Evolutionary conservation across 2,329 filamentous ascomycete genomes (phyloP).

Genomic region (Teratosphaeria nubilosa): DNA sequence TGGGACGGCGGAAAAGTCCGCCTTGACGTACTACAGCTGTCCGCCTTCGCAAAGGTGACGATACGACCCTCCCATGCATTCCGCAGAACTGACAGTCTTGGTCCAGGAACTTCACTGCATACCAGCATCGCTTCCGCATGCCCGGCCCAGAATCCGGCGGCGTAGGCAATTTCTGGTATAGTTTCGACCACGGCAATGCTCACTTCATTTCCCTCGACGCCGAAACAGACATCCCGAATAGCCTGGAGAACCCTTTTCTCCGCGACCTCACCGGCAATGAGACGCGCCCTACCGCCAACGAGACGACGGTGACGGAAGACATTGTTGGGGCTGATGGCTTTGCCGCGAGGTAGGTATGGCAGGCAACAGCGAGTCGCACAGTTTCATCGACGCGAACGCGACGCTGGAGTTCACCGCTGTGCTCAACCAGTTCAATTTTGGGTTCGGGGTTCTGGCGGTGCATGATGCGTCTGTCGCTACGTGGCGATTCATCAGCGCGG

Average conservation of each 20-base stretch:
- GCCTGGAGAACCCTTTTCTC: slow-evolving; percentile 33
- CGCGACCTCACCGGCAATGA: slow-evolving; percentile 33
- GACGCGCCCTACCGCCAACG: slow-evolving; percentile 28
- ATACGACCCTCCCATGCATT: too few species aligned
- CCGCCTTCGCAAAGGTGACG: not conserved
- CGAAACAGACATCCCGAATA: slow-evolving; percentile 42
- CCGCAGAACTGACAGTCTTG: slow-evolving; percentile 38
- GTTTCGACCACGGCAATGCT: slow-evolving; percentile 44
- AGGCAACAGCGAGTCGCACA: slow-evolving; percentile 43
- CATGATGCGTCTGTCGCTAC: slow-evolving; percentile 30
- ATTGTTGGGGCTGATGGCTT: slow-evolving; percentile 26
- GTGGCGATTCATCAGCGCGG: slow-evolving; percentile 38
- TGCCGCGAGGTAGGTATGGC: slow-evolving; percentile 45
- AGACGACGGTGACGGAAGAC: slow-evolving; percentile 39
- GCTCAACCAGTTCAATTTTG: slow-evolving; percentile 37
- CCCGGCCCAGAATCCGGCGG: not conserved
- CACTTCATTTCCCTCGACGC: slow-evolving; percentile 41
- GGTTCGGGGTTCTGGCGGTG: slow-evolving; percentile 39
- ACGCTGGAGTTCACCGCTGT: slow-evolving; percentile 32
- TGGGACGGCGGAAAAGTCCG: too few species aligned
- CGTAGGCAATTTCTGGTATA: slow-evolving; percentile 26
- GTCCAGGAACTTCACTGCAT: slow-evolving; percentile 43
- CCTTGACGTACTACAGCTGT: not conserved
- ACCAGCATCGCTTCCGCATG: slow-evolving; percentile 39
- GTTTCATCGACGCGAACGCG: slow-evolving; percentile 27